Conservation (phyloP, 148 eudicot species). For the Gaultheria prostrata region DNA sequence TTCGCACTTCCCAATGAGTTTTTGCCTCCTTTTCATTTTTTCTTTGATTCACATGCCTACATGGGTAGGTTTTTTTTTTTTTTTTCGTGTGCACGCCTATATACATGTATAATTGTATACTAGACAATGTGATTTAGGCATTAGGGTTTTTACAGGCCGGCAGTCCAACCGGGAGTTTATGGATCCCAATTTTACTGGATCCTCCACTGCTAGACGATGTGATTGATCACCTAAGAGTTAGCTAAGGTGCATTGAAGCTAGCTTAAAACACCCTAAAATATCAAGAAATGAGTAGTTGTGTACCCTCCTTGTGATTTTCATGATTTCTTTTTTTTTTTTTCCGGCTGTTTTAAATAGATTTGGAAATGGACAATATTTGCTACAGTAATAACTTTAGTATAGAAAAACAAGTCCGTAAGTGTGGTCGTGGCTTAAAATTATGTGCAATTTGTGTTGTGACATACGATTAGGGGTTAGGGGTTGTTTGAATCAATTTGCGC, state of each 20-base stretch:
- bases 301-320: neutral
- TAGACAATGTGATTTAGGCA: too few species aligned
- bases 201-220: too few species aligned
- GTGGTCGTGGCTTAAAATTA: neutral
- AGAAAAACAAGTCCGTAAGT: neutral
- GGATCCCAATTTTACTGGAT: neutral
- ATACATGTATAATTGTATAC: too few species aligned
- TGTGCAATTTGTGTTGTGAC: neutral
- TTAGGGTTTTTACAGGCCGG: too few species aligned
- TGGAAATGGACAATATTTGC: neutral
- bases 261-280: neutral
- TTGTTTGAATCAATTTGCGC: too few species aligned
- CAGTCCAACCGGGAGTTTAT: too few species aligned
- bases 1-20: slow-evolving; percentile 4
- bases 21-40: neutral
- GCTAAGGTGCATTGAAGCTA: neutral
- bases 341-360: neutral
- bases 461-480: too few species aligned
- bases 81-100: too few species aligned
- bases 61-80: neutral
- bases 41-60: neutral
- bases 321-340: neutral
- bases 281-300: neutral
- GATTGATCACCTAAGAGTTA: too few species aligned
- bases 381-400: neutral